Evolutionary conservation across 257 asterid genomes (phyloP).

Genomic region (Jasminum sambac): DNA sequence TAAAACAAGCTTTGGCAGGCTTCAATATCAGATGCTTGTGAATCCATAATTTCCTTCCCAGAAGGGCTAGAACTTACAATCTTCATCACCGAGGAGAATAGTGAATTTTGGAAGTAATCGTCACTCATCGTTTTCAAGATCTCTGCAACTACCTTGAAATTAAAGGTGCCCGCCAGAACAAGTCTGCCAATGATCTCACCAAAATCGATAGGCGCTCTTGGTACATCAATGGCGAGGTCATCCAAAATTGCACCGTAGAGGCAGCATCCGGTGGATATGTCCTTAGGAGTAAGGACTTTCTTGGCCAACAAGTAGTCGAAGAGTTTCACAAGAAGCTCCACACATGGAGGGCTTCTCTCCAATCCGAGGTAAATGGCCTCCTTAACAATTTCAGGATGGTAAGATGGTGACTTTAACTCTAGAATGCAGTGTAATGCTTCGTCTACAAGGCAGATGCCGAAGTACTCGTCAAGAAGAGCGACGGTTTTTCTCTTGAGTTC

Average conservation of each 20-base stretch:
- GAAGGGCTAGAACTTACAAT: constrained; percentile 39
- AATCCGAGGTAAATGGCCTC: constrained; percentile 68
- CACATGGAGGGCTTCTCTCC: constrained; percentile 73
- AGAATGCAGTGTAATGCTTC: constrained; percentile 83
- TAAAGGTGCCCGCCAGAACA: constrained; percentile 55
- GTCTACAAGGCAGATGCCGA: constrained; percentile 55
- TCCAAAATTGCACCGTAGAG: constrained; percentile 57
- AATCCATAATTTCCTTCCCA: constrained; percentile 58
- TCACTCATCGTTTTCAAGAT: constrained; percentile 59
- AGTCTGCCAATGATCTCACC: constrained; percentile 77
- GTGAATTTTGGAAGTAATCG: constrained; percentile 54
- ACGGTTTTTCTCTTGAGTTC: constrained; percentile 64
- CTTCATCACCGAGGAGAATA: constrained; percentile 44
- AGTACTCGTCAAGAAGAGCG: constrained; percentile 79
- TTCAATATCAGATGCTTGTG: constrained; percentile 61
- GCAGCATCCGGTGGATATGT: constrained; percentile 51
- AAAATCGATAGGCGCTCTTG: constrained; percentile 78
- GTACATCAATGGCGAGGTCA: constrained; percentile 87
- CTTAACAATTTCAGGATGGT: constrained; percentile 73
- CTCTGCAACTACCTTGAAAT: constrained; percentile 65
- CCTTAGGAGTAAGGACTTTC: constrained; percentile 44
- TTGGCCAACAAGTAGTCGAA: constrained; percentile 53
- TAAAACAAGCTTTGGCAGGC: constrained; percentile 65
- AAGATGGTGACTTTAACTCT: constrained; percentile 77
- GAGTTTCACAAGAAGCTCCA: constrained; percentile 58